Evolutionary conservation across 169 alveolate species (phyloP).

Genomic region (Amoebophrya sp.): DNA sequence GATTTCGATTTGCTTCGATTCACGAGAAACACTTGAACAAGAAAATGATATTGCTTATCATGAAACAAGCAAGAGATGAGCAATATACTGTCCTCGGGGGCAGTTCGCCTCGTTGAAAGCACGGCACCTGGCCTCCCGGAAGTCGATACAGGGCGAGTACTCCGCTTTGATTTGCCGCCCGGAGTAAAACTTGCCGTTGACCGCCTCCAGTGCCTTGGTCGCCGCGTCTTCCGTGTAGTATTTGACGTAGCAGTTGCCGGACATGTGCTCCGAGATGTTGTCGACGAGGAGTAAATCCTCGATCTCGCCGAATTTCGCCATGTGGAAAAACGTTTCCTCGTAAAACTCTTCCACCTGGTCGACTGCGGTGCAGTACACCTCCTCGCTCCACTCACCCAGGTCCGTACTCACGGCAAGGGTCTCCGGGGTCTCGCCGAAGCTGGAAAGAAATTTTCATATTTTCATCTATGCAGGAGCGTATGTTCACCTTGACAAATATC

Average conservation of each 20-base stretch:
- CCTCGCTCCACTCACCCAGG: slow-evolving; percentile 56
- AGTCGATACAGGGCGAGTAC: slow-evolving; percentile 94
- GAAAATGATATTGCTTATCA: too few species aligned
- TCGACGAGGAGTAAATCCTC: slow-evolving; percentile 93
- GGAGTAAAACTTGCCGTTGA: slow-evolving; percentile 83
- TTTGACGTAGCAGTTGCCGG: slow-evolving; percentile 92
- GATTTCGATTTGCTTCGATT: too few species aligned
- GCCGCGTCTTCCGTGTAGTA: slow-evolving; percentile 88
- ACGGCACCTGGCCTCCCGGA: slow-evolving; percentile 90
- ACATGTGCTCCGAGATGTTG: slow-evolving; percentile 94
- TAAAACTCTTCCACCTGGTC: slow-evolving; percentile 92
- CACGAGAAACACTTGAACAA: too few species aligned
- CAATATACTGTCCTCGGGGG: slow-evolving; percentile 58
- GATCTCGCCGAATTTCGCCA: slow-evolving; percentile 88
- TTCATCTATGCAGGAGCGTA: neutral
- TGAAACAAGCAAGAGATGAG: neutral
- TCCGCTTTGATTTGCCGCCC: slow-evolving; percentile 74
- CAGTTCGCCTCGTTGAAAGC: slow-evolving; percentile 93
- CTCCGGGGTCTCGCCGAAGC: neutral
- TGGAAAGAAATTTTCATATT: too few species aligned
- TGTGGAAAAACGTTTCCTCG: slow-evolving; percentile 87
- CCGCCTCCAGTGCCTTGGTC: slow-evolving; percentile 73
- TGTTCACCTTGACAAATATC: neutral
- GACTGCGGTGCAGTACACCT: slow-evolving; percentile 86
- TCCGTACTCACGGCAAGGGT: neutral